phyloP scores from a whole-genome alignment of 768 basidiomycete genomes.

The Russula abietina region DNA sequence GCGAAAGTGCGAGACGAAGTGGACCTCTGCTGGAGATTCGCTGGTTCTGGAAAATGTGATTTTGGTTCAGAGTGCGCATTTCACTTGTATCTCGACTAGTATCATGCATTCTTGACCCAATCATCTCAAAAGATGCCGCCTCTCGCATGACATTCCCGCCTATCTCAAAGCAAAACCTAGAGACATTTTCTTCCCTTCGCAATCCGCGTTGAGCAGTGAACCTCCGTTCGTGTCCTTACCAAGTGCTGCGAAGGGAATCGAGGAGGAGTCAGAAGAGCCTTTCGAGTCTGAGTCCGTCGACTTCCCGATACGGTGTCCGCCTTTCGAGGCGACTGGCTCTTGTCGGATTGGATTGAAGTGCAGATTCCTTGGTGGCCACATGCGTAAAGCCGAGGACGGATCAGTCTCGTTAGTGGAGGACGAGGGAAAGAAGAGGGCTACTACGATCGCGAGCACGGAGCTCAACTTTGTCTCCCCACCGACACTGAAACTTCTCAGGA shows the following conservation, averaged over 20 bases:
- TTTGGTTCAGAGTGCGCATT: constrained; percentile 53
- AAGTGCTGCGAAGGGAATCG: constrained; percentile 29
- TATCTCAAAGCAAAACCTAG: constrained; percentile 73
- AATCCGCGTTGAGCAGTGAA: constrained; percentile 37
- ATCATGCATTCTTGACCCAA: not conserved
- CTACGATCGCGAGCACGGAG: constrained; percentile 49
- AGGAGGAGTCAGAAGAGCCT: constrained; percentile 30
- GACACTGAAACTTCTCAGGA: constrained; percentile 53
- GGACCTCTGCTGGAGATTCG: constrained; percentile 77
- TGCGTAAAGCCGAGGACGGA: constrained; percentile 43
- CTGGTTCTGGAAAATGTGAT: constrained; percentile 63
- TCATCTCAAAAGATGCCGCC: constrained; percentile 53
- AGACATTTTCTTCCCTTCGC: constrained; percentile 59
- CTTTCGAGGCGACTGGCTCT: constrained; percentile 60
- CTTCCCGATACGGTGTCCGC: constrained; percentile 52
- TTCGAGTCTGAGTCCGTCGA: constrained; percentile 35
- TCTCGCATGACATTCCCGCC: constrained; percentile 65
- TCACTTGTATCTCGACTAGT: not conserved
- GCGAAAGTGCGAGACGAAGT: constrained; percentile 72
- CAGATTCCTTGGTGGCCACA: constrained; percentile 80
- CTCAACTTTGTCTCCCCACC: constrained; percentile 61
- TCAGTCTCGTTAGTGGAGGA: constrained; percentile 43
- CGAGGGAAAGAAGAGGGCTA: constrained; percentile 50
- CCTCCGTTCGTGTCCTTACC: constrained; percentile 46
- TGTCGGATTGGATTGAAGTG: constrained; percentile 89